Evolutionary conservation across 257 asterid species (phyloP).

Genomic region (Penstemon newberryi): DNA sequence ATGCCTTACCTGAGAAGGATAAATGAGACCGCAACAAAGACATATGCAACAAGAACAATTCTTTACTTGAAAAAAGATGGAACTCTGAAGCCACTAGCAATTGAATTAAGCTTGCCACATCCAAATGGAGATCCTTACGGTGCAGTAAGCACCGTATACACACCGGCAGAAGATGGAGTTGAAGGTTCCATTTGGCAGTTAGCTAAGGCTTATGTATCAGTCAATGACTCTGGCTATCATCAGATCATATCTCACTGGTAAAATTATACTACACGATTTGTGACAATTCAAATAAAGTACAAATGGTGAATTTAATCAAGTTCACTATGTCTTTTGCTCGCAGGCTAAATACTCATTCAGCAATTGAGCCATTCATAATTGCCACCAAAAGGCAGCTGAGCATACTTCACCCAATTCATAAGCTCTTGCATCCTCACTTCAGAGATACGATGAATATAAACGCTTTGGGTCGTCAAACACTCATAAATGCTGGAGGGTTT

Average conservation of each 20-base stretch:
- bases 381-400: slow-evolving; percentile 79
- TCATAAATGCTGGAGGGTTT: slow-evolving; percentile 63
- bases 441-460: slow-evolving; percentile 74
- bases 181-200: slow-evolving; percentile 64
- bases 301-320: neutral
- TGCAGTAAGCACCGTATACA: slow-evolving; percentile 50
- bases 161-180: slow-evolving; percentile 63
- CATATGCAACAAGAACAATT: slow-evolving; percentile 73
- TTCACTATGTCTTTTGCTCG: neutral
- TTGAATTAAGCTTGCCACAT: slow-evolving; percentile 80
- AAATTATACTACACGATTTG: slow-evolving; percentile 11
- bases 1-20: slow-evolving; percentile 68
- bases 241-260: slow-evolving; percentile 84
- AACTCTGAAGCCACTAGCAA: slow-evolving; percentile 65
- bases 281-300: neutral
- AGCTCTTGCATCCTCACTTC: slow-evolving; percentile 80
- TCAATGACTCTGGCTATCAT: slow-evolving; percentile 73
- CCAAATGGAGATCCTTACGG: slow-evolving; percentile 58
- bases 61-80: slow-evolving; percentile 64
- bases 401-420: slow-evolving; percentile 74
- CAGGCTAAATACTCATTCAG: slow-evolving; percentile 77
- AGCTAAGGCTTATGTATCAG: slow-evolving; percentile 77
- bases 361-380: slow-evolving; percentile 74
- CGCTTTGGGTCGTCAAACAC: slow-evolving; percentile 60
- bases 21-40: slow-evolving; percentile 51